Evolutionary conservation across 495 filamentous ascomycete genomes (phyloP).

Genomic region (Aspergillus heteromorphus): DNA sequence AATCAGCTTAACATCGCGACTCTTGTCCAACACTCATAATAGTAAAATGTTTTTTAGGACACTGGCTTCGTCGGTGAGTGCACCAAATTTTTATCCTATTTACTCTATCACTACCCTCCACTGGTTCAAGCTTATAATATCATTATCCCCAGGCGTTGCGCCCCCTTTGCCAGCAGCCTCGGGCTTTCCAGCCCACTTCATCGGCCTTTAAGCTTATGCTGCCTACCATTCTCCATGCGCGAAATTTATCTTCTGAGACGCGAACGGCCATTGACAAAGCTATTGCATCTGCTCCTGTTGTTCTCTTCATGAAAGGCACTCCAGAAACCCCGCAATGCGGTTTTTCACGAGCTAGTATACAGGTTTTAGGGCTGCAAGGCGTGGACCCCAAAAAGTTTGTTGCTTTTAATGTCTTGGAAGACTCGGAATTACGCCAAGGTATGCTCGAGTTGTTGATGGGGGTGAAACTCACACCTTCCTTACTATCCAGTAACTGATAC

Average conservation of each 20-base stretch:
- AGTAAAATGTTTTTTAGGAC: conserved; percentile 36
- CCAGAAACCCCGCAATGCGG: conserved; percentile 97
- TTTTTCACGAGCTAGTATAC: conserved; percentile 91
- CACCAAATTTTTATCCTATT: neutral
- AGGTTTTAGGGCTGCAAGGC: conserved; percentile 89
- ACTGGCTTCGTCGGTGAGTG: conserved; percentile 28
- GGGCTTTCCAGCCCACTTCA: conserved; percentile 20
- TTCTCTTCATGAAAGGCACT: conserved; percentile 98
- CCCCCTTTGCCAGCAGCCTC: conserved; percentile 28
- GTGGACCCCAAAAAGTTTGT: conserved; percentile 96
- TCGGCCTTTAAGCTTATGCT: conserved; percentile 24
- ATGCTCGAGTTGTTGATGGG: conserved; percentile 19
- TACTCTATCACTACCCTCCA: neutral
- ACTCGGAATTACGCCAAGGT: conserved; percentile 82
- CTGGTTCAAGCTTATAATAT: neutral
- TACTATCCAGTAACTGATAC: neutral
- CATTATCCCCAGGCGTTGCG: conserved; percentile 28
- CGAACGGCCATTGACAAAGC: conserved; percentile 81
- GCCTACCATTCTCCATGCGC: conserved; percentile 40
- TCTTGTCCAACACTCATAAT: neutral
- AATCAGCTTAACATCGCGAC: neutral
- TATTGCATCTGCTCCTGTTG: conserved; percentile 76
- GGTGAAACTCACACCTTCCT: neutral
- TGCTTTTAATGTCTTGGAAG: conserved; percentile 94
- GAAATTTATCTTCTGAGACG: conserved; percentile 72